Conservation (phyloP, 2,329 filamentous ascomycete genomes). For the Penicillium hordei region DNA sequence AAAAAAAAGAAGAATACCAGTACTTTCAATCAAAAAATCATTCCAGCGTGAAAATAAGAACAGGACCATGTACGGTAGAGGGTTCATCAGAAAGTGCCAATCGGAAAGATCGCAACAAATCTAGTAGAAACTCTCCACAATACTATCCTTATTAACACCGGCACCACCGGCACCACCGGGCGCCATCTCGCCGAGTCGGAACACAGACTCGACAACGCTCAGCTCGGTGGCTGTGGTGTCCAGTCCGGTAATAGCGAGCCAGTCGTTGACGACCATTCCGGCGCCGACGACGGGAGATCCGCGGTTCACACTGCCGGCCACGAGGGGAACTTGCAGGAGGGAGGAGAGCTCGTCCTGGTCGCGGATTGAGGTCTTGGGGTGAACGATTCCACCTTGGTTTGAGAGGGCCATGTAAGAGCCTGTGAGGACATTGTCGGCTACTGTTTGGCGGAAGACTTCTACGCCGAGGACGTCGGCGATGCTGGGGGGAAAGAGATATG, state of each 20-base stretch:
- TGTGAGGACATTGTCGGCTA: conserved; percentile 94
- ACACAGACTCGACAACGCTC: conserved; percentile 93
- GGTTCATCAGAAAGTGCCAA: neutral
- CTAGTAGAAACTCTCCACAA: conserved; percentile 99
- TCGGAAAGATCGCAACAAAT: conserved; percentile 7
- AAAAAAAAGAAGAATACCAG: conserved; percentile 8
- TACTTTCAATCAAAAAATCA: conserved; percentile 9
- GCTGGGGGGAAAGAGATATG: conserved; percentile 21
- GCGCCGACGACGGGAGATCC: conserved; percentile 94
- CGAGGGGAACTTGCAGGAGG: conserved; percentile 90
- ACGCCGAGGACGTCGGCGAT: conserved; percentile 80
- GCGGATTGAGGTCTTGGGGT: conserved; percentile 94
- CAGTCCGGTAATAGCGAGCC: conserved; percentile 89
- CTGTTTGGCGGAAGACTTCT: conserved; percentile 73
- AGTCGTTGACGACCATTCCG: conserved; percentile 96
- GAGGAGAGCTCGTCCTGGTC: conserved; percentile 97
- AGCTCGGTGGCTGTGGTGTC: conserved; percentile 97
- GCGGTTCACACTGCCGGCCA: conserved; percentile 90
- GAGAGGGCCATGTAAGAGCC: conserved; percentile 95
- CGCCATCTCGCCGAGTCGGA: conserved; percentile 83
- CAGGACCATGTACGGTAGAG: conserved; percentile 4
- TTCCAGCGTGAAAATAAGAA: conserved; percentile 12
- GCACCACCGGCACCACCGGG: conserved; percentile 59
- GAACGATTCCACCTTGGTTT: conserved; percentile 94
- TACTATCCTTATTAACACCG: conserved; percentile 80